phyloP scores from a whole-genome alignment of 805 yeast species.

The Pachysolen tannophilus region DNA sequence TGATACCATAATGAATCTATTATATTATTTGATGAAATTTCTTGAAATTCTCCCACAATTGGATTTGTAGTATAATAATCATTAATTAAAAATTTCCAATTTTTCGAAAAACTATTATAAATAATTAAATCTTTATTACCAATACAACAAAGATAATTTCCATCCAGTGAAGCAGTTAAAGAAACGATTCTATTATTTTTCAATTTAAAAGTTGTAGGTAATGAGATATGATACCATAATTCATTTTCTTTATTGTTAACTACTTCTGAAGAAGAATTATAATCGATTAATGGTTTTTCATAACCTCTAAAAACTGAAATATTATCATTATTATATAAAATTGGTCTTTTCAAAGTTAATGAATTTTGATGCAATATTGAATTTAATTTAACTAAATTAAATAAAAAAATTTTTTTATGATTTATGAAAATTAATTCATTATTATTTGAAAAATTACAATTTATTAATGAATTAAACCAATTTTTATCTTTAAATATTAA shows the following conservation, averaged over 20 bases:
- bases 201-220: conserved; percentile 37
- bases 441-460: conserved; percentile 25
- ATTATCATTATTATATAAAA: conserved; percentile 30
- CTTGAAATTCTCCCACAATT: background rate
- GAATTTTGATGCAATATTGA: conserved; percentile 16
- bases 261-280: conserved; percentile 22
- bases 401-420: conserved; percentile 20
- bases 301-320: conserved; percentile 38
- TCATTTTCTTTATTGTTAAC: conserved; percentile 28
- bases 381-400: conserved; percentile 18
- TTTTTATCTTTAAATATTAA: conserved; percentile 8
- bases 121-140: conserved; percentile 39
- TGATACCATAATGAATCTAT: conserved; percentile 22
- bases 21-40: conserved; percentile 2
- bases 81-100: conserved; percentile 37
- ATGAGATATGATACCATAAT: conserved; percentile 36
- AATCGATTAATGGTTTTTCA: conserved; percentile 31
- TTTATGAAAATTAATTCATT: conserved; percentile 25
- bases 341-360: conserved; percentile 27
- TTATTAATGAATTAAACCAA: conserved; percentile 14
- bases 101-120: conserved; percentile 29
- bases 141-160: conserved; percentile 39
- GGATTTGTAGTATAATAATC: conserved; percentile 19
- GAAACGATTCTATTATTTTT: conserved; percentile 34
- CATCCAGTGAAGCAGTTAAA: conserved; percentile 37